Base-by-base conservation (phyloP, 2,329 filamentous ascomycete genomes). In the Fusarium mangiferae region DNA sequence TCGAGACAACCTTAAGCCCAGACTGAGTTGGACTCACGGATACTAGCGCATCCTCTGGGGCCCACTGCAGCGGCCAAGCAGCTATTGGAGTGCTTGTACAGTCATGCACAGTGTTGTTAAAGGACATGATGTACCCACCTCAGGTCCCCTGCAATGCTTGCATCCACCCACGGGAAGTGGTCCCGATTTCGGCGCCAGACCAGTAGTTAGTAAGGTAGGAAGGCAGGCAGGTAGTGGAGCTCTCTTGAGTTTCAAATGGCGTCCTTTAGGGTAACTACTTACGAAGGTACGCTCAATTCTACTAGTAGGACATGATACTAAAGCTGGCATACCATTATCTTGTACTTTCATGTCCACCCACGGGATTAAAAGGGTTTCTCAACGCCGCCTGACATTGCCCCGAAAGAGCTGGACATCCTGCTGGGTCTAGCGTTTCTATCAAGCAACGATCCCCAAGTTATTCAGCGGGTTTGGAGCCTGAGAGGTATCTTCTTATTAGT, bases 1-100 rank as follows among this genome's bases (percentile, higher is more conserved):
- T 55, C 54, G 18, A 42, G 38, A 49, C 57, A 48, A 56, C 30
- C 30, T 33, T 33, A 33, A 36, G 41, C 56, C 48, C 49, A 54
- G 36, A 24, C 48, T 45, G 35, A 41, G 45, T 35, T 45, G 68
- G 42, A 33, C 41, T 44, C n/a, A 28, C 39, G 28, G 46, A 30
- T 39, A 55, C 74, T 74, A 74, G 62, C 51, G 55, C 56, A 36
- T 24, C 26, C 20, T 28, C 10, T 42, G n/a, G 18, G 46, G 20
- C 55, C 55, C 72, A 24, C 56, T 18, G 14, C 26, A 58, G 33
- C n/a, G 30, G 42, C 17, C 35, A 68, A 55, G 28, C 24, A 28
- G 49, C 26, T 22, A 11, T 33, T 28, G 39, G 28, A 42, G 44
- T 24, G n/a, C 24, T 20, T 46, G 36, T 28, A 30, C 51, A n/a